Evolutionary conservation across 768 basidiomycete genomes (phyloP).

Genomic region (Clitopilus hobsonii): DNA sequence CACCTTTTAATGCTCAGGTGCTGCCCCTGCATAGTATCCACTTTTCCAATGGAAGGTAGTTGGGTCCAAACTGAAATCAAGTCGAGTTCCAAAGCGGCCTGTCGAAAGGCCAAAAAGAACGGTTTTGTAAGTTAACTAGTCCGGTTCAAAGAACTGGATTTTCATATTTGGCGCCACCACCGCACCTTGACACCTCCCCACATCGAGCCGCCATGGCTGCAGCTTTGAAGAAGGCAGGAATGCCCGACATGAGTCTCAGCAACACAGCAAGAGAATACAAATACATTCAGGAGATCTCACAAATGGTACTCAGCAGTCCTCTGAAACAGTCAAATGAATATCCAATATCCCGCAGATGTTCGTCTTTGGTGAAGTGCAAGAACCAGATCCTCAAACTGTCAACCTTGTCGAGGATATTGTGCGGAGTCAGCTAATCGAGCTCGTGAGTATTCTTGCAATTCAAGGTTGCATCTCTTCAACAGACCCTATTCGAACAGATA

Average conservation of each 20-base stretch:
- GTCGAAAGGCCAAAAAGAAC: no score
- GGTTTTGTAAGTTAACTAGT: no score
- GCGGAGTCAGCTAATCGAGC: constrained; percentile 83
- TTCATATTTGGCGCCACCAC: background rate
- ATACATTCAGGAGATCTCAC: constrained; percentile 87
- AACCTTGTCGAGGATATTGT: constrained; percentile 96
- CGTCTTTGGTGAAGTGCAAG: constrained; percentile 93
- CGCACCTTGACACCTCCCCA: no score
- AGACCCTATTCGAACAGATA: constrained; percentile 51
- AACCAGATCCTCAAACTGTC: constrained; percentile 82
- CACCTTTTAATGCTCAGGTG: no score
- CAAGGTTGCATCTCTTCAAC: background rate
- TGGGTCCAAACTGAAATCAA: no score
- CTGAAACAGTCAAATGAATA: constrained; percentile 1
- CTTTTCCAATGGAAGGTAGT: no score
- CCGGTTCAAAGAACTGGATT: no score
- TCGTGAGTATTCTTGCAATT: constrained; percentile 41
- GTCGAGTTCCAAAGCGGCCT: no score
- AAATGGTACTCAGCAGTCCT: constrained; percentile 60
- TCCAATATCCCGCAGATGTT: constrained; percentile 64
- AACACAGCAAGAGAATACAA: constrained; percentile 62
- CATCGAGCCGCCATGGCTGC: background rate
- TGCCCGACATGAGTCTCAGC: constrained; percentile 12
- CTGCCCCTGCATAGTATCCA: no score
- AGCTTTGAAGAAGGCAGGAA: background rate